Percentiles rank a stretch among this genome's conserved stretches.
Evolutionary conservation across 768 basidiomycete species (phyloP).

Genomic region (Lactifluus subvellereus): DNA sequence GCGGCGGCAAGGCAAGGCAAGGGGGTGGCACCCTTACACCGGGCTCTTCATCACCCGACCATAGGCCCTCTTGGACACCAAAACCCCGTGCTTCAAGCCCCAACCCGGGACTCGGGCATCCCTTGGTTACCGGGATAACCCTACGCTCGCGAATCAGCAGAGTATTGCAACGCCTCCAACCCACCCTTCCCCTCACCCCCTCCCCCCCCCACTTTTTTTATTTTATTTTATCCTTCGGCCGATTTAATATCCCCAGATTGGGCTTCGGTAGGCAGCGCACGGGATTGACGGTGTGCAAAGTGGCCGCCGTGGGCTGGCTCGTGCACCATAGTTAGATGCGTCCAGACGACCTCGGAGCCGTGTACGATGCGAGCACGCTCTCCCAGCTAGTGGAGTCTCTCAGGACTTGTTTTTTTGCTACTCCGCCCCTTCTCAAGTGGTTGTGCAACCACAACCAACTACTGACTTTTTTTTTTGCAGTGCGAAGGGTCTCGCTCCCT

Average conservation of each 20-base stretch:
- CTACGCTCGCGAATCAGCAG: background rate
- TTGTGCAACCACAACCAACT: background rate
- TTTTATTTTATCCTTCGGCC: background rate
- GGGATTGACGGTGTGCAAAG: constrained; percentile 34
- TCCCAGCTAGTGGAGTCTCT: constrained; percentile 33
- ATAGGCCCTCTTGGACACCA: background rate
- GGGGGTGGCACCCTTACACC: constrained; percentile 27
- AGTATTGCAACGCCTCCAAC: background rate
- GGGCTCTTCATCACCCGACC: constrained; percentile 15
- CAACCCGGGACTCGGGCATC: background rate
- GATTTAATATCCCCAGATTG: background rate
- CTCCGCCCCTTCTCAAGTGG: background rate
- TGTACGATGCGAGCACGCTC: constrained; percentile 37
- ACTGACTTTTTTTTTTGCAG: background rate
- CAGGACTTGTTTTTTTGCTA: background rate
- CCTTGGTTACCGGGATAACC: background rate
- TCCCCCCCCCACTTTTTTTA: background rate
- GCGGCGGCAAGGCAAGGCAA: background rate
- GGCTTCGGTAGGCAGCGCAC: constrained; percentile 26
- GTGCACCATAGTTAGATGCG: constrained; percentile 38
- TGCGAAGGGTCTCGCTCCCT: constrained; percentile 33
- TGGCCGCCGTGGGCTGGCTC: constrained; percentile 39
- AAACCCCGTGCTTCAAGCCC: background rate
- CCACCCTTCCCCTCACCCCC: background rate
- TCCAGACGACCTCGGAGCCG: constrained; percentile 30